Conservation (phyloP, 2,329 filamentous ascomycete genomes). For the Nigrospora sphaerica region DNA sequence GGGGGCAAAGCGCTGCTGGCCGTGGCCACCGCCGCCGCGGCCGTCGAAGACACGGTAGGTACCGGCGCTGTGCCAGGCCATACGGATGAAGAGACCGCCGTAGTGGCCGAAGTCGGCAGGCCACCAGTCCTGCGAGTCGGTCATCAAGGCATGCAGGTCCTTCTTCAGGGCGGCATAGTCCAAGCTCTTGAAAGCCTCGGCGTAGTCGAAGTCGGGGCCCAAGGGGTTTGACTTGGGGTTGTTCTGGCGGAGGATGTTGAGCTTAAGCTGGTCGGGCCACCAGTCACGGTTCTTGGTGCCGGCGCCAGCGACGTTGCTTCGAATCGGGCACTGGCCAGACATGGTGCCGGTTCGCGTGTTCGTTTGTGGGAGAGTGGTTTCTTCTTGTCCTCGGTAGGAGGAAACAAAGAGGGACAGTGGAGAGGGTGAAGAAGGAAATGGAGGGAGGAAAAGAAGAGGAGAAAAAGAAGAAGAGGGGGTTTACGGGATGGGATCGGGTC, state of each 20-base stretch:
- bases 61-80: slow-evolving; percentile 75
- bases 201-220: slow-evolving; percentile 63
- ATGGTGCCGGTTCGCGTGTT: background rate
- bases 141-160: slow-evolving; percentile 65
- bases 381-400: no score
- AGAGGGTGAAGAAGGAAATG: no score
- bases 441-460: no score
- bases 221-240: slow-evolving; percentile 55
- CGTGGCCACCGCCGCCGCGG: slow-evolving; percentile 65
- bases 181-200: slow-evolving; percentile 62
- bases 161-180: slow-evolving; percentile 68
- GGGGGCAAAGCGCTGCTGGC: slow-evolving; percentile 72
- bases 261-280: slow-evolving; percentile 63
- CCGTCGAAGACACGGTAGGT: slow-evolving; percentile 72
- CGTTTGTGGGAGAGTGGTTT: no score
- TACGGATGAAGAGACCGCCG: slow-evolving; percentile 70
- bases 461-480: no score
- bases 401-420: no score
- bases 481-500: no score
- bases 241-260: slow-evolving; percentile 70
- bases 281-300: slow-evolving; percentile 65
- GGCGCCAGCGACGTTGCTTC: slow-evolving; percentile 1
- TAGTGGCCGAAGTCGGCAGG: slow-evolving; percentile 78
- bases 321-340: slow-evolving; percentile 1
- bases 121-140: slow-evolving; percentile 75